Evolutionary conservation across 2,329 filamentous ascomycete species (phyloP).

Genomic region (Sporothrix pallida): DNA sequence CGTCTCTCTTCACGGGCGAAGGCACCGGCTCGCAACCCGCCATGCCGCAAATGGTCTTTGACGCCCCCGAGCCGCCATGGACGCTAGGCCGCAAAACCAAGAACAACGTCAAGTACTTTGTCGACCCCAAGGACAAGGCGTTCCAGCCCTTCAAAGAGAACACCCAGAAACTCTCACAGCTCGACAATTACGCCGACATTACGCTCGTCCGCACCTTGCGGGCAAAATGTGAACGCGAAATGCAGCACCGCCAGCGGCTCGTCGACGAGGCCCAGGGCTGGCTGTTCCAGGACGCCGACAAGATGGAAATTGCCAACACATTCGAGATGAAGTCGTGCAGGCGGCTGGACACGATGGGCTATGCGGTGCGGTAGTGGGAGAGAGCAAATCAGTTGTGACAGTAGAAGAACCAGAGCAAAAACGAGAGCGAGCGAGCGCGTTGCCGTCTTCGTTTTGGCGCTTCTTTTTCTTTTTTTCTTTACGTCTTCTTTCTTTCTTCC

Average conservation of each 20-base stretch:
- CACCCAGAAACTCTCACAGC: slow-evolving; percentile 68
- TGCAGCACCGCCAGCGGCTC: slow-evolving; percentile 67
- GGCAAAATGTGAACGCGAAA: slow-evolving; percentile 76
- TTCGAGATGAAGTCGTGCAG: slow-evolving; percentile 60
- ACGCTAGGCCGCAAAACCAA: slow-evolving; percentile 75
- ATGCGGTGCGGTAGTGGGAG: slow-evolving; percentile 29
- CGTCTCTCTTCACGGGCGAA: slow-evolving; percentile 72
- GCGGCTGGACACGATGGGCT: slow-evolving; percentile 54
- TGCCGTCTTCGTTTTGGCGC: slow-evolving; percentile 19
- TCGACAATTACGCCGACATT: slow-evolving; percentile 80
- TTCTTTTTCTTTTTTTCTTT: not conserved
- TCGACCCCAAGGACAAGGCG: slow-evolving; percentile 78
- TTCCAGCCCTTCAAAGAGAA: slow-evolving; percentile 59
- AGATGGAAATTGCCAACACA: slow-evolving; percentile 71
- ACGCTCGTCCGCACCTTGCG: slow-evolving; percentile 71
- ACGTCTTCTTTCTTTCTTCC: not conserved
- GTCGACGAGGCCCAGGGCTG: slow-evolving; percentile 83
- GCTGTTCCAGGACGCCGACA: slow-evolving; percentile 81
- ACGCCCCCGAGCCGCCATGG: slow-evolving; percentile 70
- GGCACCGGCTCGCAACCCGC: slow-evolving; percentile 56
- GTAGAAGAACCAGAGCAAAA: not conserved
- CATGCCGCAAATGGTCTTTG: slow-evolving; percentile 76
- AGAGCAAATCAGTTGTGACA: not conserved
- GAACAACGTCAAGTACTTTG: slow-evolving; percentile 80
- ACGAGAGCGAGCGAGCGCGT: not conserved